Base-by-base conservation (phyloP, 768 basidiomycete species). In the Kwoniella dendrophila region DNA sequence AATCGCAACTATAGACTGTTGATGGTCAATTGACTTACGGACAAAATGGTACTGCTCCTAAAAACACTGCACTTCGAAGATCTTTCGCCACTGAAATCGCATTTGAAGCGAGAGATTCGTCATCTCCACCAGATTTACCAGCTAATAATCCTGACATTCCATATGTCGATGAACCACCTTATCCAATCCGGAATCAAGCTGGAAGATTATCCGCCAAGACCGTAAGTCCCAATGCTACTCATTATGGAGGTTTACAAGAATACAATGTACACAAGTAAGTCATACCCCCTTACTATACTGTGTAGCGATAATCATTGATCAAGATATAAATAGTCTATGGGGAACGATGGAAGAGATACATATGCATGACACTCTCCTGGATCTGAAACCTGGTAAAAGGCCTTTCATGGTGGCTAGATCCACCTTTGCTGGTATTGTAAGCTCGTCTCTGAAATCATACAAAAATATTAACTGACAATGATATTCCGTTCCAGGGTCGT, bases 201-300 rank as follows among this genome's bases (percentile, higher is more conserved):
- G 87, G 83, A 8, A 78, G 80, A 0, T 79, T 90, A n/a, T 84
- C 82, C 1, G 54, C 78, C 5, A 82, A 84, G 63, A 83, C 88
- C 1, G 65, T 90, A 20, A 86, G 87, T 2, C 87, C 87, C 2
- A 90, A 90, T 64, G 88, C 88, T 0, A 87, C 88, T 0, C 87
- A 90, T 74, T 80, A 81, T 6, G 82, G 82, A 47, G 89, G 88
- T 0, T 81, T 83, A 58, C 66, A 71, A 53, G 67, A 71, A 44
- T 71, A 71, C 48, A 68, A 59, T 59, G 54, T 60, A 1, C 64
- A 67, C 55, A 67, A 67, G 64, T 65, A 33, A 65, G 64, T 53
- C 7, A 14, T 4, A 16, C 44, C n/a, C n/a, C n/a, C 22, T 24
- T 40, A 18, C 51, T 32, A 36, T 4, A 32, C 18, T 34, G 26